These are phyloP conservation scores for Eremomyces bilateralis DNA, from an alignment of 495 filamentous ascomycete genomes.

Conservation along the genomic window DNA sequence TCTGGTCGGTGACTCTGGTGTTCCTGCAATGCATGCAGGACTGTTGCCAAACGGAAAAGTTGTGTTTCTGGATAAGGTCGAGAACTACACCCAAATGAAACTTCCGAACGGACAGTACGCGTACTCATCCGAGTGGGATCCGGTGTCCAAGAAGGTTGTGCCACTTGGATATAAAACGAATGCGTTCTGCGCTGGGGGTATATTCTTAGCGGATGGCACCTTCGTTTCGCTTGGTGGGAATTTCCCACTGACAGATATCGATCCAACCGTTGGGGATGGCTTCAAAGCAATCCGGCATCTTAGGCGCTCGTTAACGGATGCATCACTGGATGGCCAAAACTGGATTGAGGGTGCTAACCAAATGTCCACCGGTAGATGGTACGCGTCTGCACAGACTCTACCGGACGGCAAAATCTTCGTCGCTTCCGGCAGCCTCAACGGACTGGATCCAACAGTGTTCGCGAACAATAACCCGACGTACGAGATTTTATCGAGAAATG, in stretches of 20 bases:
- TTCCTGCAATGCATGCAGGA: constrained; percentile 41
- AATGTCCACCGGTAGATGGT: constrained; percentile 33
- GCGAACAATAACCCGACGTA: constrained; percentile 44
- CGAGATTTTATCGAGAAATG: constrained; percentile 29
- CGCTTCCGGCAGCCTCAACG: constrained; percentile 38
- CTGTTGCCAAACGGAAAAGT: constrained; percentile 37
- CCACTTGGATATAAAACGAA: constrained; percentile 34
- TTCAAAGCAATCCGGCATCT: constrained; percentile 35
- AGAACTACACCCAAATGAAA: constrained; percentile 36
- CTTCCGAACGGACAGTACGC: constrained; percentile 32
- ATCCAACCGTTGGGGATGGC: constrained; percentile 35
- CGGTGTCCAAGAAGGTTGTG: constrained; percentile 24
- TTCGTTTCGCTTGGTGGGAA: constrained; percentile 35
- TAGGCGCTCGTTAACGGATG: constrained; percentile 24
- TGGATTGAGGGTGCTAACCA: constrained; percentile 37
- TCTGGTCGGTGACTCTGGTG: constrained; percentile 31
- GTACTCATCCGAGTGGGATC: constrained; percentile 38
- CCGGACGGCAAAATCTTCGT: constrained; percentile 34
- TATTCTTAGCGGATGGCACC: constrained; percentile 34
- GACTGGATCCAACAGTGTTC: constrained; percentile 30
- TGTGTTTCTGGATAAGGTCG: constrained; percentile 41
- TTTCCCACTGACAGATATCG: constrained; percentile 29
- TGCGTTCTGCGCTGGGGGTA: constrained; percentile 39
- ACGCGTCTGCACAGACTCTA: constrained; percentile 35
- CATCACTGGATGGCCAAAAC: constrained; percentile 26